Evolutionary conservation across 1,284 basidiomycete species (phyloP), one percentile per base, ranked within the genome.

Genomic region (Cutaneotrichosporon dermatis): DNA sequence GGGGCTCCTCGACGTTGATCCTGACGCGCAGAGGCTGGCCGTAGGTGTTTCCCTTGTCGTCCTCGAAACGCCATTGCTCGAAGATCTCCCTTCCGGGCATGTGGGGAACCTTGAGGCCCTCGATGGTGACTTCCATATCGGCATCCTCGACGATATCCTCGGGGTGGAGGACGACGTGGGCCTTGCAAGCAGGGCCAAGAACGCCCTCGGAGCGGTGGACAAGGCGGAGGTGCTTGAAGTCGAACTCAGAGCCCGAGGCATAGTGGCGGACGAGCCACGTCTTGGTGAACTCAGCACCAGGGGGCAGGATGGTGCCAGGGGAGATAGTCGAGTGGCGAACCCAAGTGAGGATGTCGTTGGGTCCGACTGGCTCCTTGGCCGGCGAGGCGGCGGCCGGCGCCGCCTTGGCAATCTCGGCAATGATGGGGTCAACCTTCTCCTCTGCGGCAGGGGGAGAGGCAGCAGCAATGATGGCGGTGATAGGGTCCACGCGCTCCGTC

Each of bases 241-340:
- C 57, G 57, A 62, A 75, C 58, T 76, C 73, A 33, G 59, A 40
- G 4, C 75, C 75, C 12, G 59, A 53, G 37, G 72, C 74, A 56
- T 73, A 75, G 58, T 76, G 71, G 63, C 69, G 72, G 35, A 72
- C 51, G 15, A 62, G 65, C 75, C 75, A 76, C 8, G 70, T 68
- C 62, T 76, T 76, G 66, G 72, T 75, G 65, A 76, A 75, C 46
- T 70, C 72, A 36, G 75, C 68, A 12, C 75, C 75, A 8, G 65
- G 63, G 11, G 74, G 75, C 4, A 76, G 65, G 1, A 60, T 62
- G 41, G 67, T 70, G 9, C 70, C 71, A 9, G 69, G 60, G 4
- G 63, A 66, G 53, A 76, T 75, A 45, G 72, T 75, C 8, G 67
- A 49, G 66, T 76, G 72, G 53, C 72, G 70, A 10, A 73, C 73